Conservation (phyloP, 2,329 filamentous ascomycete genomes). For the Tolypocladium ovalisporum region DNA sequence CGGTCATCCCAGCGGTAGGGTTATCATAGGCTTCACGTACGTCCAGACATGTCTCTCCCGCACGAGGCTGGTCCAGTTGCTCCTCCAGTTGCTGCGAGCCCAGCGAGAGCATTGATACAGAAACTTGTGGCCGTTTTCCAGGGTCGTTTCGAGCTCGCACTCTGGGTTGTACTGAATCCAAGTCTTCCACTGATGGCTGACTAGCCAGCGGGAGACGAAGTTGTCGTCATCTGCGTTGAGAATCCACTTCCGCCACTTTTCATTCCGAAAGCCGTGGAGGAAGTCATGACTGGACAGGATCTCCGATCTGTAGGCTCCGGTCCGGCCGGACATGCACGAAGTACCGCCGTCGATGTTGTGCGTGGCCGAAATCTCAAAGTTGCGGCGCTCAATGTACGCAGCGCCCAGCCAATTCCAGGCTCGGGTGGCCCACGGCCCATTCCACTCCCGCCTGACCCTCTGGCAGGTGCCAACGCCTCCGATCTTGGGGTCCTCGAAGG, state of each 20-base stretch:
- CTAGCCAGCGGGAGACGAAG: slow-evolving; percentile 93
- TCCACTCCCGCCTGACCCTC: slow-evolving; percentile 61
- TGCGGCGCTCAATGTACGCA: slow-evolving; percentile 84
- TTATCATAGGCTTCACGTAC: slow-evolving; percentile 29
- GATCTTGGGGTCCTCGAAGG: slow-evolving; percentile 74
- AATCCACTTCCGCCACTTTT: slow-evolving; percentile 80
- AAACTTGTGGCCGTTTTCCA: slow-evolving; percentile 83
- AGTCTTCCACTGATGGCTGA: slow-evolving; percentile 85
- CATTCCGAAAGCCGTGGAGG: slow-evolving; percentile 79
- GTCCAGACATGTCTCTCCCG: slow-evolving; percentile 74
- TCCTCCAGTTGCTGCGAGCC: slow-evolving; percentile 96
- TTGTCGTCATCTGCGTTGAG: slow-evolving; percentile 97
- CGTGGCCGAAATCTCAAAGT: slow-evolving; percentile 94
- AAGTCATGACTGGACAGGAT: slow-evolving; percentile 82
- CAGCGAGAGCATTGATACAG: slow-evolving; percentile 88
- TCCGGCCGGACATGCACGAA: slow-evolving; percentile 93
- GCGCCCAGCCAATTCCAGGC: slow-evolving; percentile 86
- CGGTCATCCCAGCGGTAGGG: background rate
- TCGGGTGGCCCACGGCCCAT: slow-evolving; percentile 45
- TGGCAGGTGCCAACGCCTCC: slow-evolving; percentile 92
- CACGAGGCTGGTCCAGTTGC: slow-evolving; percentile 85
- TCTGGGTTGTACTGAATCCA: slow-evolving; percentile 90
- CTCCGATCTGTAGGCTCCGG: slow-evolving; percentile 80
- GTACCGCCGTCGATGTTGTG: slow-evolving; percentile 91
- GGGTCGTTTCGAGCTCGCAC: slow-evolving; percentile 83